A percentile compares a stretch with the other conserved stretches of the same genome.
Conservation (phyloP, 768 basidiomycete species). For the Tulasnella sp. region DNA sequence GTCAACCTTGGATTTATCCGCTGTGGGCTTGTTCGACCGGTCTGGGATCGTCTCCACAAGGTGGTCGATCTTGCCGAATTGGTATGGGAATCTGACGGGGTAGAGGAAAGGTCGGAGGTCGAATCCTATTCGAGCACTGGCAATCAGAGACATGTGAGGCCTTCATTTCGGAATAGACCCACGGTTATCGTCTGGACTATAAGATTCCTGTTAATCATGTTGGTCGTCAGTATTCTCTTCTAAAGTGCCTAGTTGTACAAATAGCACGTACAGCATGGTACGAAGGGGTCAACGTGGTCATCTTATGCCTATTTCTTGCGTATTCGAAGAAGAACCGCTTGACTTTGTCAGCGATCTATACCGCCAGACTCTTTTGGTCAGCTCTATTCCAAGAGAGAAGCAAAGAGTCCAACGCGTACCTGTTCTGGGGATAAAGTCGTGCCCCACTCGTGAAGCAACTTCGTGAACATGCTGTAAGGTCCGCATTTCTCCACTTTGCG, state of each 20-base stretch:
- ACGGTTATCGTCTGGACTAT: slow-evolving; percentile 97
- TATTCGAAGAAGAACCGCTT: slow-evolving; percentile 97
- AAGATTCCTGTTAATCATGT: slow-evolving; percentile 67
- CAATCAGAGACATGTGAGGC: slow-evolving; percentile 13
- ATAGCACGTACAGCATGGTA: slow-evolving; percentile 77
- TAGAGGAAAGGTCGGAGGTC: slow-evolving; percentile 96
- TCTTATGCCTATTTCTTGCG: slow-evolving; percentile 96
- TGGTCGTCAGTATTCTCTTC: neutral
- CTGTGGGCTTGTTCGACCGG: no score
- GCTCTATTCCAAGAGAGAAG: neutral
- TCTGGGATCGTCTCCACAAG: no score
- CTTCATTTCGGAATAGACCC: slow-evolving; percentile 36
- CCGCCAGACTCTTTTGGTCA: neutral
- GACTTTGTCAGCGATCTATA: slow-evolving; percentile 92
- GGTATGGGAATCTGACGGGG: slow-evolving; percentile 91
- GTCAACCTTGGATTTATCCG: no score
- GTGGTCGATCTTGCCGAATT: slow-evolving; percentile 88
- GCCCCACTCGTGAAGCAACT: slow-evolving; percentile 93
- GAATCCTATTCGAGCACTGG: slow-evolving; percentile 57
- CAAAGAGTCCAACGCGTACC: slow-evolving; percentile 48
- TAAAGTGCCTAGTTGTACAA: neutral
- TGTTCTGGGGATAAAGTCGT: slow-evolving; percentile 74
- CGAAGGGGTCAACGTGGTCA: slow-evolving; percentile 91
- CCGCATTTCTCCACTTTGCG: slow-evolving; percentile 97
- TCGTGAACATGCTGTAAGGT: slow-evolving; percentile 96